phyloP scores from a whole-genome alignment of 306 rosid species.

The Hippophae tibetana region DNA sequence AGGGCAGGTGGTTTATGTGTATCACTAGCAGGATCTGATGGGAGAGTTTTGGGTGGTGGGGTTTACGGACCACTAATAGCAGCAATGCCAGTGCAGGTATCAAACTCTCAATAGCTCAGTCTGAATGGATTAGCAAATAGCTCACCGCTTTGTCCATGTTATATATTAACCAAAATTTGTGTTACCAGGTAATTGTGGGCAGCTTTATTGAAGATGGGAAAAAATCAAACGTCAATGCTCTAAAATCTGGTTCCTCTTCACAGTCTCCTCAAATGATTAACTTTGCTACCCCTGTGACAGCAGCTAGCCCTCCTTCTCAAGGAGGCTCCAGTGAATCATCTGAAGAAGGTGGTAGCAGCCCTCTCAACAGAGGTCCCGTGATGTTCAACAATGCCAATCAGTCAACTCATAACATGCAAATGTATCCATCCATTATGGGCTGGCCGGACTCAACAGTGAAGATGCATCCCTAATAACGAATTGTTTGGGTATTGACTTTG shows the following conservation, averaged over 20 bases:
- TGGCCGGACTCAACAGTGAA: slow-evolving; percentile 58
- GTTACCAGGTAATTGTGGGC: slow-evolving; percentile 59
- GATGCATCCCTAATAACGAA: slow-evolving; percentile 14
- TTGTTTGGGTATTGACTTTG: slow-evolving; percentile 14
- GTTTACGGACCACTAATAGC: slow-evolving; percentile 67
- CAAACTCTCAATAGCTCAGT: neutral
- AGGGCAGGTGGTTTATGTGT: slow-evolving; percentile 42
- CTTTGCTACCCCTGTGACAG: slow-evolving; percentile 42
- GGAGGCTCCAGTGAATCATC: slow-evolving; percentile 64
- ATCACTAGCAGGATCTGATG: slow-evolving; percentile 50
- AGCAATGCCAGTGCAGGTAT: slow-evolving; percentile 65
- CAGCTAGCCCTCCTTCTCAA: slow-evolving; percentile 47
- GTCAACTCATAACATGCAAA: slow-evolving; percentile 35
- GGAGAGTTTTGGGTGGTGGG: slow-evolving; percentile 64
- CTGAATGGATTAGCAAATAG: neutral
- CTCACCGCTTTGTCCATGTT: neutral
- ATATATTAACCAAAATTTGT: neutral
- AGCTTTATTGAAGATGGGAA: slow-evolving; percentile 53
- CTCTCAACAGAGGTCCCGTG: slow-evolving; percentile 42
- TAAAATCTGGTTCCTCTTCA: slow-evolving; percentile 41
- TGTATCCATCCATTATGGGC: slow-evolving; percentile 49
- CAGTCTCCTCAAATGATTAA: slow-evolving; percentile 42
- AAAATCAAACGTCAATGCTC: slow-evolving; percentile 32
- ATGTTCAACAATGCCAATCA: slow-evolving; percentile 36
- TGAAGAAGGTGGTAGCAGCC: slow-evolving; percentile 50